Evolutionary conservation across 108 stramenopile species (phyloP), one percentile per base, ranked within the genome.

Genomic region (Nannochloropsis salina): DNA sequence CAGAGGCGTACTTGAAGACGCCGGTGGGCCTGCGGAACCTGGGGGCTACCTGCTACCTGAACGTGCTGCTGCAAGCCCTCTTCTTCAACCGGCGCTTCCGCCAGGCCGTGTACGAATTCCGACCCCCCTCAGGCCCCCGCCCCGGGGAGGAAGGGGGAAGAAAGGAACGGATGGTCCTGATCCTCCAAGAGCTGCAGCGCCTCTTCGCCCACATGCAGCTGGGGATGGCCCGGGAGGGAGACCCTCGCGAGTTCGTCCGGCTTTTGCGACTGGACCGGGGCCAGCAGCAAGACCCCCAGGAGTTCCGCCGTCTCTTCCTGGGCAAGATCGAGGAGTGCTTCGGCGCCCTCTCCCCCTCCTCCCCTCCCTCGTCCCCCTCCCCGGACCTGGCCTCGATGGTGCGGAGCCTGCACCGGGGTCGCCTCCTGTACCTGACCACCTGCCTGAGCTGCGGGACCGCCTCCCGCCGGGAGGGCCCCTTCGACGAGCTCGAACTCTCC

Each of bases 1-100:
- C 6, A 41, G 22, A n/a, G 11, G 80, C 20, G 11, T 81, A 41
- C 80, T 40, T 11, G 22, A 11, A 11, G 22, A 81, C 41, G 42
- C 88, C 88, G 40, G 85, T 86, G 12, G 92, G 92, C 40, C 90
- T 93, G 9, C 51, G 41, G 18, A 93, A 93, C 84, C 88, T 92
- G 44, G 92, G 92, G 42, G 91, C 92, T 42, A 93, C 92, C 6
- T 93, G 92, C 84, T 93, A 93, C 88, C 79, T 93, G 40, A 92
- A 91, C 84, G 90, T 91, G n/a, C 90, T 92, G 44, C 82, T 93
- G 44, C 92, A 93, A 86, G 86, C 86, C 41, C 81, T 92, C 12
- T 93, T 89, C 84, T 80, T 83, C 80, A 87, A 83, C 51, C 44
- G n/a, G 44, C 80, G 43, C 15, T 91, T 93, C 43, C 91, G 93